Conservation (phyloP, 225 moss, liverwort and hornwort species). For the Neckera pumila region DNA sequence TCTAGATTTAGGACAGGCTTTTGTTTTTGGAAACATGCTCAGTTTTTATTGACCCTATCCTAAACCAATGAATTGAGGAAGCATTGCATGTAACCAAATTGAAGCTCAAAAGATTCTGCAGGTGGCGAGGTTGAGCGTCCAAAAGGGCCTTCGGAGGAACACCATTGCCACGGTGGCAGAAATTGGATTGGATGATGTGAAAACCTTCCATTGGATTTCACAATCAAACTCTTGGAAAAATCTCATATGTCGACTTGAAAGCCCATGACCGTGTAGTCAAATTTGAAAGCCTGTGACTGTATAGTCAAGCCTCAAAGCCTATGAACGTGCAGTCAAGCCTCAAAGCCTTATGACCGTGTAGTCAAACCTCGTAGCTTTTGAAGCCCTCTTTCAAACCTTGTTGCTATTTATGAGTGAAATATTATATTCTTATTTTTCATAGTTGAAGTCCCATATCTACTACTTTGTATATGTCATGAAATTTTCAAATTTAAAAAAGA, state of each 20-base stretch:
- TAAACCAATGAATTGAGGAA: not conserved
- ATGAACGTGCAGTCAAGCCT: too few relatives aligned
- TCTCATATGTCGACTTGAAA: not conserved
- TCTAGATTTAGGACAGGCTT: too few relatives aligned
- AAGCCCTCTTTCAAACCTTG: fast-evolving
- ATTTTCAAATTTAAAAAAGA: too few relatives aligned
- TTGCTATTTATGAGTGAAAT: not conserved
- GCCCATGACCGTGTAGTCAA: not conserved
- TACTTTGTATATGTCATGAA: too few relatives aligned
- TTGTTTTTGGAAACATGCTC: too few relatives aligned
- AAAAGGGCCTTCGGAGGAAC: not conserved
- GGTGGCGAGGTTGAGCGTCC: too few relatives aligned
- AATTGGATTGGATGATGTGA: not conserved
- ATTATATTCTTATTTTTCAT: not conserved
- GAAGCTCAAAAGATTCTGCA: not conserved
- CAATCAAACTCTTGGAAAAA: not conserved
- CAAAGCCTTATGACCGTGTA: too few relatives aligned
- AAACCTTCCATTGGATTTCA: not conserved
- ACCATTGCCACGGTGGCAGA: not conserved
- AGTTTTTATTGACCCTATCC: not conserved
- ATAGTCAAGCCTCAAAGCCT: not conserved
- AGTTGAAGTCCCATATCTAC: not conserved
- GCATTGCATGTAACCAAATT: not conserved
- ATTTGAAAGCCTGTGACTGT: not conserved
- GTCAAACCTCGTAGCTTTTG: too few relatives aligned